These are phyloP conservation scores for Fusarium irregulare DNA, from an alignment of 2,329 filamentous ascomycete genomes.

Conservation along the genomic window DNA sequence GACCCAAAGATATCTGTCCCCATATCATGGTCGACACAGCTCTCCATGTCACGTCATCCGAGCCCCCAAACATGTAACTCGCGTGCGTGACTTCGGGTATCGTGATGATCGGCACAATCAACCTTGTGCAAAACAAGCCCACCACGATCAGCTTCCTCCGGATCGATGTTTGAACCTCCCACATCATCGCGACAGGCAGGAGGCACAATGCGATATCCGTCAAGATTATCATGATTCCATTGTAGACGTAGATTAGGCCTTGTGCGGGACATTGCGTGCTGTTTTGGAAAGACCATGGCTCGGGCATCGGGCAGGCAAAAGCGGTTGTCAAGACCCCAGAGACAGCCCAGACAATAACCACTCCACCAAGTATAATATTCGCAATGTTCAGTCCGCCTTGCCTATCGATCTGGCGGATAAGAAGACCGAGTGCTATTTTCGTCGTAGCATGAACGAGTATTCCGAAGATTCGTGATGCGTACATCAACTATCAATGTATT, in stretches of 20 bases:
- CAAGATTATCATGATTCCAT: constrained; percentile 28
- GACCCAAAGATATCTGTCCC: constrained; percentile 37
- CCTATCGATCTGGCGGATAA: constrained; percentile 39
- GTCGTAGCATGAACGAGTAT: constrained; percentile 35
- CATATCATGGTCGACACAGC: constrained; percentile 33
- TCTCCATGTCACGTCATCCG: constrained; percentile 33
- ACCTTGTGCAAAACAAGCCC: constrained; percentile 35
- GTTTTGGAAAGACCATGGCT: constrained; percentile 30
- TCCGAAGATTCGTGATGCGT: constrained; percentile 31
- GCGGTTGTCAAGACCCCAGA: constrained; percentile 27
- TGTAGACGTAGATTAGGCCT: constrained; percentile 32
- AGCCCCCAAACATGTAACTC: constrained; percentile 25
- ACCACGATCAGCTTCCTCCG: constrained; percentile 36
- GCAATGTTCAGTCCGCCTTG: constrained; percentile 29
- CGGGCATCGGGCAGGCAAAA: constrained; percentile 34
- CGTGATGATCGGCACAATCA: constrained; percentile 37
- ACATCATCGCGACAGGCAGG: constrained; percentile 42
- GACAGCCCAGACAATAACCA: constrained; percentile 20
- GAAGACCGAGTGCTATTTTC: constrained; percentile 39
- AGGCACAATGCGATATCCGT: constrained; percentile 34
- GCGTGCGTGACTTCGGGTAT: constrained; percentile 33
- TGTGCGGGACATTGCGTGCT: constrained; percentile 21
- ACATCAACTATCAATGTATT: constrained; percentile 32
- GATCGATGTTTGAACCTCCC: constrained; percentile 38
- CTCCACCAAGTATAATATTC: constrained; percentile 22